Evolutionary conservation across 345 rosid genomes (phyloP), one percentile per base, ranked within the genome.

Genomic region (Murraya koenigii): DNA sequence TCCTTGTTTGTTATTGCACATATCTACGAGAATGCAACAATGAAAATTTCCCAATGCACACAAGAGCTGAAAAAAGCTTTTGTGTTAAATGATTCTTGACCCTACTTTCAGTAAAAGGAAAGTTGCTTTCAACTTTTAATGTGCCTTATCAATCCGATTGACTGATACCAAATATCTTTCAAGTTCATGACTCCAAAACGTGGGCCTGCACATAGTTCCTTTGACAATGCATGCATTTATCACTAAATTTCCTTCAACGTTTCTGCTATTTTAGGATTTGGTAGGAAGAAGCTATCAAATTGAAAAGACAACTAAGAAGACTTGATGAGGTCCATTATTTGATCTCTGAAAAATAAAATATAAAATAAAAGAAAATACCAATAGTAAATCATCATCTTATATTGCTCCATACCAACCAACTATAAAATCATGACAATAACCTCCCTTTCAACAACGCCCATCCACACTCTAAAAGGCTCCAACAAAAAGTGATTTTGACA

Each of bases 381-480:
- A 19, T 60, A 20, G 28, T 59, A 26, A 6, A 19, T 38, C 62
- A 41, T 61, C 77, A 8, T 74, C 69, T 74, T 60, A 47, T 22
- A 28, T 63, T 75, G 70, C 77, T 1, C 70, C 77, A 75, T 47
- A 63, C 70, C 70, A 63, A 63, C 77, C 23, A 63, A 47, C 70
- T 63, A 63, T 22, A 60, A 38, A 20, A 26, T 74, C 38, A 60
- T 74, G 55, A 74, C 25, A 49, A 70, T 61, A 19, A 72, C 67
- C 67, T 39, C 58, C 58, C 55, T 60, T 74, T 74, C 67, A 74
- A 74, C 76, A 60, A 74, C 67, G 68, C 76, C 68, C 76, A 74
- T 58, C 76, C 58, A 26, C 76, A 60, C 38, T n/a, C 49, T 6
- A 52, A 28, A 28, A 52, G 6, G 15, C 30, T 19, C 8, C 15